Evolutionary conservation across 1,284 basidiomycete species (phyloP).

Genomic region (Moesziomyces parantarcticus): DNA sequence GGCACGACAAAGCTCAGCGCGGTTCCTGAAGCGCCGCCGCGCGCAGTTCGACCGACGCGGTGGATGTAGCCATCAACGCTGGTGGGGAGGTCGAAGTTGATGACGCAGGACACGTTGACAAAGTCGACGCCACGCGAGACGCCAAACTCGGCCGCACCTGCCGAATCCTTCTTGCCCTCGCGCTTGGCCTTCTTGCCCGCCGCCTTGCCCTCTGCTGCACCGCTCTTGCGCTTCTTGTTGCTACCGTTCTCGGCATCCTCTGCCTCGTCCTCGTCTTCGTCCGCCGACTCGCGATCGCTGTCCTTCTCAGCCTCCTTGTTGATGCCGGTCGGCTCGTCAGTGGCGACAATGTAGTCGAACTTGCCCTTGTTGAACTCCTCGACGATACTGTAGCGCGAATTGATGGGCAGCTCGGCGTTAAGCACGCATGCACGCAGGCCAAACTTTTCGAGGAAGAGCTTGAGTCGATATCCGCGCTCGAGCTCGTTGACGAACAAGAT

Average conservation of each 20-base stretch:
- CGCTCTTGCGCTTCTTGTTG: slow-evolving; percentile 35
- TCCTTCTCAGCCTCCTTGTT: slow-evolving; percentile 32
- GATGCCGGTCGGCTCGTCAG: slow-evolving; percentile 77
- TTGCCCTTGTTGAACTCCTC: slow-evolving; percentile 99
- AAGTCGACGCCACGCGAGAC: slow-evolving; percentile 98
- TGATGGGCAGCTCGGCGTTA: slow-evolving; percentile 94
- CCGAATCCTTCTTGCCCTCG: slow-evolving; percentile 9
- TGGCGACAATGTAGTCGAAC: slow-evolving; percentile 98
- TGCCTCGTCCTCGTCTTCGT: slow-evolving; percentile 13
- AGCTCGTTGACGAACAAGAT: slow-evolving; percentile 98
- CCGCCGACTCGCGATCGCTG: neutral
- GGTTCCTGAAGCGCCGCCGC: slow-evolving; percentile 92
- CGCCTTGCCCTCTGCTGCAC: neutral
- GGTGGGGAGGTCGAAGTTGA: slow-evolving; percentile 96
- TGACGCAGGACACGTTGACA: slow-evolving; percentile 93
- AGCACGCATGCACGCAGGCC: slow-evolving; percentile 95
- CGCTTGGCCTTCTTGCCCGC: slow-evolving; percentile 5
- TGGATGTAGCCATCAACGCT: slow-evolving; percentile 93
- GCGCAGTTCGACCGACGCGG: slow-evolving; percentile 93
- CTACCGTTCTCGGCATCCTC: slow-evolving; percentile 1
- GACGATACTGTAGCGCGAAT: slow-evolving; percentile 94
- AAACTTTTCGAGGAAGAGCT: slow-evolving; percentile 97
- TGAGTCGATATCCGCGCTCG: slow-evolving; percentile 91
- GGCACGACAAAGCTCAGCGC: slow-evolving; percentile 91
- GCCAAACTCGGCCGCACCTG: slow-evolving; percentile 77